A percentile compares a stretch with the other conserved stretches of the same genome.
These are phyloP conservation scores for Vanilla planifolia DNA, from an alignment of 106 monocot genomes.

Conservation along the genomic window DNA sequence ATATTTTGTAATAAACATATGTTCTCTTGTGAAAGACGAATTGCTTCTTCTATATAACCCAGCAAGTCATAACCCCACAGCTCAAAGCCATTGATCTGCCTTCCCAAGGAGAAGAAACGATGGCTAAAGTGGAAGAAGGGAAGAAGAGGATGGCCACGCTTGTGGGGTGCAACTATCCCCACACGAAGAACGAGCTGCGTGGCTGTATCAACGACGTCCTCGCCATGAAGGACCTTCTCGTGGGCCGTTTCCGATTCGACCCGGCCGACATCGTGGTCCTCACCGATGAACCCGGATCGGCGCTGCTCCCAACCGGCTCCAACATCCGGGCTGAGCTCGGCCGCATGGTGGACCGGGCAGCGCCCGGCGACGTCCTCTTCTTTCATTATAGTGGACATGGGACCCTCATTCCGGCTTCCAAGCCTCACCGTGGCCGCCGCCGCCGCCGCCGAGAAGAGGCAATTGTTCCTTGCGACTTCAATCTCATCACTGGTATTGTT, in stretches of 20 bases:
- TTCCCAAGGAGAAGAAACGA: too few species aligned
- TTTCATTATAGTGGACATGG: conserved; percentile 95
- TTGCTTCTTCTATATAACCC: too few species aligned
- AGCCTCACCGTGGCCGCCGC: conserved; percentile 12
- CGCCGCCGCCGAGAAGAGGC: conserved; percentile 34
- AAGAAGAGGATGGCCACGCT: conserved; percentile 51
- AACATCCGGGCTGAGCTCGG: conserved; percentile 39
- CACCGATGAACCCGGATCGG: conserved; percentile 36
- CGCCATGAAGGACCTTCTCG: conserved; percentile 38
- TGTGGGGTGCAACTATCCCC: conserved; percentile 71
- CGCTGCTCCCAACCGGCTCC: conserved; percentile 44
- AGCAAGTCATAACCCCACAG: too few species aligned
- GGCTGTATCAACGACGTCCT: conserved; percentile 81
- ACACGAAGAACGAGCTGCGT: conserved; percentile 39
- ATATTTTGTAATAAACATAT: too few species aligned
- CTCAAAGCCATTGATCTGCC: too few species aligned
- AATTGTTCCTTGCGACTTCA: conserved; percentile 80
- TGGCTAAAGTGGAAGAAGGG: too few species aligned
- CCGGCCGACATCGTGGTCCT: conserved; percentile 32
- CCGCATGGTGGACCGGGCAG: conserved; percentile 36
- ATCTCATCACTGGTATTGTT: conserved; percentile 61
- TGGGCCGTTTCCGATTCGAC: conserved; percentile 55
- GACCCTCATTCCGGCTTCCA: conserved; percentile 35
- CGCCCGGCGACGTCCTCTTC: conserved; percentile 57
- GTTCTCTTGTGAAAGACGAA: too few species aligned